phyloP scores from a whole-genome alignment of 805 yeast genomes.

The Monosporozyma aquatica region DNA sequence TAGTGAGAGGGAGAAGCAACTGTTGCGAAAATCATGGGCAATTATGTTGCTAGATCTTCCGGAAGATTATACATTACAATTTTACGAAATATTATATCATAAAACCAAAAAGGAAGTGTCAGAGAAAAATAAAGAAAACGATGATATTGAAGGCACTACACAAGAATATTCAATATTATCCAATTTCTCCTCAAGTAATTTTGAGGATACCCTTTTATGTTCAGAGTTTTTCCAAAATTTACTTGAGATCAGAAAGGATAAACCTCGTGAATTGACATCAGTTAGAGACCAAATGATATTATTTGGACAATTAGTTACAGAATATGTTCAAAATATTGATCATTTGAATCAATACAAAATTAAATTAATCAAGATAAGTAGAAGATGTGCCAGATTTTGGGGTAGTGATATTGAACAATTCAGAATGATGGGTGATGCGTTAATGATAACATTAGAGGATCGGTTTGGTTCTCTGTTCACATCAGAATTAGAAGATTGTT shows the following conservation, averaged over 20 bases:
- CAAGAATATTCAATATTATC: too few relatives aligned
- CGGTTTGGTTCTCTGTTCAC: conserved; percentile 46
- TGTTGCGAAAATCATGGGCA: conserved; percentile 33
- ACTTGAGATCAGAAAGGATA: conserved; percentile 47
- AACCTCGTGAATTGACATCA: conserved; percentile 62
- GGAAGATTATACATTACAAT: neutral
- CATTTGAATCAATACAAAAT: conserved; percentile 48
- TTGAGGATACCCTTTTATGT: conserved; percentile 53
- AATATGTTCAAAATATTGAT: conserved; percentile 58
- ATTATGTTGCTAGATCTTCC: conserved; percentile 32
- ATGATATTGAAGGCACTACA: neutral
- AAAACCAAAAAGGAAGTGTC: neutral
- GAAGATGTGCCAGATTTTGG: conserved; percentile 64
- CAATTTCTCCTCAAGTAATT: too few relatives aligned
- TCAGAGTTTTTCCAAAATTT: conserved; percentile 68
- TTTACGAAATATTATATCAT: neutral
- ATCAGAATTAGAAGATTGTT: conserved; percentile 53
- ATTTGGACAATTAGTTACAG: conserved; percentile 67
- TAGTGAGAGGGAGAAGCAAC: conserved; percentile 26
- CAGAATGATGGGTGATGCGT: conserved; percentile 65
- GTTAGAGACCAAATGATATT: conserved; percentile 72
- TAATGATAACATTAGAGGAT: conserved; percentile 58
- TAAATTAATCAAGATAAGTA: conserved; percentile 55
- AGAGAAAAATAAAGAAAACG: neutral
- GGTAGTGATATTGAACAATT: conserved; percentile 63